These are phyloP conservation scores for Dendrocalamus latiflorus DNA, from an alignment of 202 grass and related monocot genomes.

Conservation along the genomic window DNA sequence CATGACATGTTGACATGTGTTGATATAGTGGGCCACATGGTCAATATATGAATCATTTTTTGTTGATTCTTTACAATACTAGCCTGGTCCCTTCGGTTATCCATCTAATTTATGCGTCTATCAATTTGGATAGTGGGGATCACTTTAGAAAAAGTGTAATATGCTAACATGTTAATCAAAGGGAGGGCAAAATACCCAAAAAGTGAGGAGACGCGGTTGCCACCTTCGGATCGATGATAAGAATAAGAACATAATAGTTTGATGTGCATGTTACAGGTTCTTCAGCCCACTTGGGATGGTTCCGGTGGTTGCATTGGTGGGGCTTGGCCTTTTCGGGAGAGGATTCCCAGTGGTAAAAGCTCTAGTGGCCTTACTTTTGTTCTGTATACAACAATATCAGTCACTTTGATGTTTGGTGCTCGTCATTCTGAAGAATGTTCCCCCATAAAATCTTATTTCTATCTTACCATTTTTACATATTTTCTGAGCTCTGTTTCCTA, in stretches of 20 bases:
- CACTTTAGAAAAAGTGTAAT: constrained; percentile 42
- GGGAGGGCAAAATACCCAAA: not conserved
- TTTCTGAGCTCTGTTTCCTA: not conserved
- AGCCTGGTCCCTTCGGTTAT: constrained; percentile 13
- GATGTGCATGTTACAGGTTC: constrained; percentile 71
- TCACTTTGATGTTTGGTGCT: not conserved
- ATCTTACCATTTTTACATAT: not conserved
- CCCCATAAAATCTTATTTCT: not conserved
- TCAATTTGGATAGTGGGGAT: constrained; percentile 30
- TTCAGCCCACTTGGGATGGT: constrained; percentile 98
- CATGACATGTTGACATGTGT: constrained; percentile 4
- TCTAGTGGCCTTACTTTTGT: constrained; percentile 12
- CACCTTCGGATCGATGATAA: constrained; percentile 29
- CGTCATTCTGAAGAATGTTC: not conserved
- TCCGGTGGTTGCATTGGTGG: constrained; percentile 81
- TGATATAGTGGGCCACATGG: not conserved
- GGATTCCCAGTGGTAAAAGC: constrained; percentile 92
- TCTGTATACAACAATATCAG: not conserved
- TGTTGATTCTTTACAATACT: constrained; percentile 21
- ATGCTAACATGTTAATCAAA: constrained; percentile 19
- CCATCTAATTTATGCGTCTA: constrained; percentile 26
- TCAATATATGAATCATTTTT: constrained; percentile 16
- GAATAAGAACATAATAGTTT: constrained; percentile 42
- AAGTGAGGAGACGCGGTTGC: constrained; percentile 13
- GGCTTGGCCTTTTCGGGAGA: constrained; percentile 96